phyloP scores from a whole-genome alignment of 371 early-diverging fungal genomes.

The Polyrhizophydium stewartii region DNA sequence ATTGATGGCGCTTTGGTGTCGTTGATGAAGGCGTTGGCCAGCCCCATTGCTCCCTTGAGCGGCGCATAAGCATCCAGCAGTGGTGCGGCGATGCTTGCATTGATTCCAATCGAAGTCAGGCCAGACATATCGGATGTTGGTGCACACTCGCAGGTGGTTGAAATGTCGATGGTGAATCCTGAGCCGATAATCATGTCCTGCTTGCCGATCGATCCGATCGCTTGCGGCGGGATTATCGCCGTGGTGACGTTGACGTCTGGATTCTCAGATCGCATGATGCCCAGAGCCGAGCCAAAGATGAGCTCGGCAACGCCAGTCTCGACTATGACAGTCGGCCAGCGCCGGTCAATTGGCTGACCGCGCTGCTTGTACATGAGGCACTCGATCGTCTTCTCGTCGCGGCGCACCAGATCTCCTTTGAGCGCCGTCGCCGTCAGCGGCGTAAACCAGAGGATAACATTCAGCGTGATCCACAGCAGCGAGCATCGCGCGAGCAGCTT shows the following conservation, averaged over 20 bases:
- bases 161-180: conserved; percentile 15
- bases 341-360: conserved; percentile 1
- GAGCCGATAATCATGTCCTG: conserved; percentile 20
- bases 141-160: conserved; percentile 18
- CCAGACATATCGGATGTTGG: not conserved
- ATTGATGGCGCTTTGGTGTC: not conserved
- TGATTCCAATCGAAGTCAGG: not conserved
- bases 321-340: conserved; percentile 15
- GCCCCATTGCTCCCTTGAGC: not conserved
- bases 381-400: not conserved
- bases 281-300: conserved; percentile 25
- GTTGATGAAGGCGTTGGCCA: not conserved
- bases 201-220: conserved; percentile 17
- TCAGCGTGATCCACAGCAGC: conserved; percentile 9
- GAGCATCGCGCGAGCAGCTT: conserved; percentile 9
- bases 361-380: not conserved
- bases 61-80: not conserved
- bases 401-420: not conserved
- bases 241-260: not conserved
- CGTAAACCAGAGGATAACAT: conserved; percentile 9
- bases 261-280: conserved; percentile 17
- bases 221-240: conserved; percentile 11
- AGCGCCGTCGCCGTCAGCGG: conserved; percentile 19
- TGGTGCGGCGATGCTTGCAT: not conserved
- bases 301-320: conserved; percentile 20